phyloP scores from a whole-genome alignment of 2,329 filamentous ascomycete species.

The Aspergillus pseudonomiae region DNA sequence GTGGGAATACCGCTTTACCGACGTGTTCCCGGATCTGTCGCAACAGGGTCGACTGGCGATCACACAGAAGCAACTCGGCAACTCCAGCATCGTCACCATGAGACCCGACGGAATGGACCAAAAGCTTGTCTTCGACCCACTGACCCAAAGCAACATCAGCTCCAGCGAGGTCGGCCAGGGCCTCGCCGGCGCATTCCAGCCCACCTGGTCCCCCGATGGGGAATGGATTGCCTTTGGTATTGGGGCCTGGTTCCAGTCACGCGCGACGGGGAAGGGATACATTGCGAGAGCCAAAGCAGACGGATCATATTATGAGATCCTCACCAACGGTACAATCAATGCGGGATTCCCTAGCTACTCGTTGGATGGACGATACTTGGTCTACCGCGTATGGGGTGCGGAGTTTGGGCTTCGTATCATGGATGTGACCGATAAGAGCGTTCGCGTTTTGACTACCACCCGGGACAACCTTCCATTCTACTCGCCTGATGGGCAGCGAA shows the following conservation, averaged over 20 bases:
- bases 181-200: constrained; percentile 45
- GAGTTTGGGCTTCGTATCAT: constrained; percentile 38
- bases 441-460: constrained; percentile 36
- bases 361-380: constrained; percentile 39
- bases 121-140: constrained; percentile 31
- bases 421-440: constrained; percentile 30
- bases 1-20: constrained; percentile 49
- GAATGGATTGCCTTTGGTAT: constrained; percentile 44
- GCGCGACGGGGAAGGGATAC: constrained; percentile 27
- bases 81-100: constrained; percentile 41
- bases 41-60: constrained; percentile 33
- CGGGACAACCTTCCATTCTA: constrained; percentile 46
- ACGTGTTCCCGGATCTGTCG: constrained; percentile 45
- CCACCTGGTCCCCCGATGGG: constrained; percentile 43
- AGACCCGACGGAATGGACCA: constrained; percentile 31
- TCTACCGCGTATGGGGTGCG: constrained; percentile 40
- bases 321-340: constrained; percentile 41
- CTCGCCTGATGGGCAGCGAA: constrained; percentile 43
- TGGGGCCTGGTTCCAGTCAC: constrained; percentile 45
- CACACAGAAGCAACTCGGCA: constrained; percentile 46
- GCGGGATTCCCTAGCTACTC: constrained; percentile 47
- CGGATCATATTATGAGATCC: constrained; percentile 30
- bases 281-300: constrained; percentile 29
- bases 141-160: constrained; percentile 19
- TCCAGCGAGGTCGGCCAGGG: constrained; percentile 28